Evolutionary conservation across 202 grass and related monocot genomes (phyloP).

Genomic region (Sporobolus alterniflorus): DNA sequence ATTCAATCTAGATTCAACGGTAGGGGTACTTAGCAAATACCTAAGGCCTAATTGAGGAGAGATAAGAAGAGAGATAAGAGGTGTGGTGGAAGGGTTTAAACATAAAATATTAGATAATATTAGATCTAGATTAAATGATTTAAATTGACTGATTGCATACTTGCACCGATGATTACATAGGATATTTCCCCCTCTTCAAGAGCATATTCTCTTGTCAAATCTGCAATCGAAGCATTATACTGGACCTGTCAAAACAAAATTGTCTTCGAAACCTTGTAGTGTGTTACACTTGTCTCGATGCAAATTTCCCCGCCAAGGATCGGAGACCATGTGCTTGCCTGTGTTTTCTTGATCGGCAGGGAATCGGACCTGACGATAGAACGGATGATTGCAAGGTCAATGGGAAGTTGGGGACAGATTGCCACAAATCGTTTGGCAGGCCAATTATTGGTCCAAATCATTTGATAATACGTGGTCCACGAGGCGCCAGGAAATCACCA

Average conservation of each 20-base stretch:
- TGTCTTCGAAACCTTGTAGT: not conserved
- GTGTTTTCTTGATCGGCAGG: not conserved
- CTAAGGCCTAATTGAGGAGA: no score
- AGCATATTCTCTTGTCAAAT: not conserved
- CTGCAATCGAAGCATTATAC: not conserved
- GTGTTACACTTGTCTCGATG: not conserved
- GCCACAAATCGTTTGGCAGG: constrained; percentile 49
- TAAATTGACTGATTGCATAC: no score
- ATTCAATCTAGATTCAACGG: no score
- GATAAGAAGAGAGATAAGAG: no score
- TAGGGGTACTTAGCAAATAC: no score
- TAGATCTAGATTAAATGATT: no score
- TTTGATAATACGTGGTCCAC: constrained; percentile 41
- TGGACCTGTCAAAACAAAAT: not conserved
- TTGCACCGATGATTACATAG: no score
- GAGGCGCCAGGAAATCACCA: constrained; percentile 12
- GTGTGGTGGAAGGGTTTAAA: no score
- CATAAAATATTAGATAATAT: no score
- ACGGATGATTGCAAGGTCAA: not conserved
- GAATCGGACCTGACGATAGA: not conserved
- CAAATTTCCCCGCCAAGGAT: not conserved
- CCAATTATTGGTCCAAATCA: constrained; percentile 60
- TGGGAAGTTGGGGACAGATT: constrained; percentile 20
- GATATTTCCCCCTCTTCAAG: no score
- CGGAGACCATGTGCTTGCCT: not conserved